Conservation (phyloP, 805 yeast genomes). For the Ogataea henricii region DNA sequence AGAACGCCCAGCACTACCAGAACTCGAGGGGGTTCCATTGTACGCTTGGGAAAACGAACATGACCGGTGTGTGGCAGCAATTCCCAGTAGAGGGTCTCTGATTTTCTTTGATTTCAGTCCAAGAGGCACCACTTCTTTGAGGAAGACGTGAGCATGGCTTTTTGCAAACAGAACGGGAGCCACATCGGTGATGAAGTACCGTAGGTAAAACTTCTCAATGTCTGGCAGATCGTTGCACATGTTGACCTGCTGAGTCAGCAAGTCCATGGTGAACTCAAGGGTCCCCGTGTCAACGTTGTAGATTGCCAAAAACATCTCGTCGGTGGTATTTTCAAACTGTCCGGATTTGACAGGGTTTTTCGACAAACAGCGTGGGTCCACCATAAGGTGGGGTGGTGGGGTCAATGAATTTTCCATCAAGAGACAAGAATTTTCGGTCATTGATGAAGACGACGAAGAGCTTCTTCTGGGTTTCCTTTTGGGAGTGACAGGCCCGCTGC, state of each 20-base stretch:
- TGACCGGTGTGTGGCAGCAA: conserved; percentile 31
- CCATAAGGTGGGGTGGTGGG: not conserved
- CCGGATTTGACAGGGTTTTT: not conserved
- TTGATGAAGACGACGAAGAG: conserved; percentile 1
- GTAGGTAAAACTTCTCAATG: conserved; percentile 27
- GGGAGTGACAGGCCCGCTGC: conserved; percentile 13
- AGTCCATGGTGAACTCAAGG: not conserved
- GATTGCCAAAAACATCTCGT: not conserved
- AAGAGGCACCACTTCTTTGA: conserved; percentile 30
- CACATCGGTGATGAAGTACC: conserved; percentile 30
- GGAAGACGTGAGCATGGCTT: conserved; percentile 27
- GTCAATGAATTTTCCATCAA: not conserved
- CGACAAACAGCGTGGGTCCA: conserved; percentile 1
- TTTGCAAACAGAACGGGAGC: conserved; percentile 30
- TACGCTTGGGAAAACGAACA: conserved; percentile 4
- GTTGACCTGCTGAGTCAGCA: conserved; percentile 7
- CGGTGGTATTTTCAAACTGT: not conserved
- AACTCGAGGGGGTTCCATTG: too few species aligned
- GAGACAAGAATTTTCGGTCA: not conserved
- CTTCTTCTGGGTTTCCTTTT: not conserved
- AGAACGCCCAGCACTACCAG: not conserved
- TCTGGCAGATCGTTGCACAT: conserved; percentile 9
- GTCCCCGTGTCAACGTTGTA: not conserved
- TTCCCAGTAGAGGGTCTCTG: conserved; percentile 31
- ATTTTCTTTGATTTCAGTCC: conserved; percentile 21